Conservation (phyloP, 2,329 filamentous ascomycete species). For the Aphanoascus verrucosus region DNA sequence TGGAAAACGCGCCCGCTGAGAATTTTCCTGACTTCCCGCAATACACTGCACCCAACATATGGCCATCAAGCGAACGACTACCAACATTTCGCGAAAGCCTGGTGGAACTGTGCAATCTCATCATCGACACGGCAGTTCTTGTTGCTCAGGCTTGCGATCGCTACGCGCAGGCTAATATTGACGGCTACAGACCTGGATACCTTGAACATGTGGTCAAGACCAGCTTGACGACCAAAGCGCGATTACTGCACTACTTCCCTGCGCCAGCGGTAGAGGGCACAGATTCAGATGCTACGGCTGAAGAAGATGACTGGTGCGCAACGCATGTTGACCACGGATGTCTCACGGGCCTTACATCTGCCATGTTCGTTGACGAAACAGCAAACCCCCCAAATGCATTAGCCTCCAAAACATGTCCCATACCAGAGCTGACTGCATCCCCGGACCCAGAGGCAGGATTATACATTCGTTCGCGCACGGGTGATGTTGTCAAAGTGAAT, state of each 20-base stretch:
- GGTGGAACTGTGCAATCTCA: constrained; percentile 64
- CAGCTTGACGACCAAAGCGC: constrained; percentile 80
- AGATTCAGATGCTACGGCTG: neutral
- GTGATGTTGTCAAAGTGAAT: constrained; percentile 74
- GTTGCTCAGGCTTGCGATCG: constrained; percentile 84
- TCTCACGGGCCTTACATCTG: constrained; percentile 82
- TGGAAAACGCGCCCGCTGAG: constrained; percentile 30
- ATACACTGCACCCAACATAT: constrained; percentile 82
- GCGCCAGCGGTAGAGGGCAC: constrained; percentile 6
- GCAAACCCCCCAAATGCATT: constrained; percentile 24
- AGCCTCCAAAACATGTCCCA: constrained; percentile 27
- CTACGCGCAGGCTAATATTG: constrained; percentile 69
- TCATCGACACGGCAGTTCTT: constrained; percentile 80
- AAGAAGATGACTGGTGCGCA: constrained; percentile 76
- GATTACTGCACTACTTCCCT: constrained; percentile 88
- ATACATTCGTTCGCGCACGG: constrained; percentile 84
- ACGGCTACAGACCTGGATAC: constrained; percentile 64
- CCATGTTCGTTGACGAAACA: constrained; percentile 87
- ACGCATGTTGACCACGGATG: constrained; percentile 73
- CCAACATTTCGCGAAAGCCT: constrained; percentile 66
- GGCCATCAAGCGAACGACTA: constrained; percentile 60
- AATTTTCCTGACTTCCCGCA: constrained; percentile 56
- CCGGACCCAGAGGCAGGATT: constrained; percentile 78
- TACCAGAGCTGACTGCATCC: constrained; percentile 61
- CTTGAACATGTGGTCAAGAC: constrained; percentile 77